Evolutionary conservation across 2,329 filamentous ascomycete genomes (phyloP), one percentile per base, ranked within the genome.

Genomic region (Aureobasidium sp.): DNA sequence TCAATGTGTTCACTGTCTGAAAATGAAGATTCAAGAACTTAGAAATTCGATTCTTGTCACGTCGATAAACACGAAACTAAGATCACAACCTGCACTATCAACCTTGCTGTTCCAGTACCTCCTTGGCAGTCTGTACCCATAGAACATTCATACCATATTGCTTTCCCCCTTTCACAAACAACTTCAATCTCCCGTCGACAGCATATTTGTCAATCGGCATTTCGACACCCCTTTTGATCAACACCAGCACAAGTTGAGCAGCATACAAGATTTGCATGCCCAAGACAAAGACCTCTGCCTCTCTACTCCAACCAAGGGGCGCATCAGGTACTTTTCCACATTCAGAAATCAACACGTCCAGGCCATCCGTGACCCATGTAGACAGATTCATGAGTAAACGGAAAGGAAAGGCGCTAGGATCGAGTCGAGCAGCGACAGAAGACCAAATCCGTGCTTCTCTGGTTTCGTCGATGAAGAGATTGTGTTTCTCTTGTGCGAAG

Each of bases 401-500:
- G 23, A 73, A 66, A 7, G 73, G 66, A 3, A 77, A 72, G 4
- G 75, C 67, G 11, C 55, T 27, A 9, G 59, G 45, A 6, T 29
- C 18, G 4, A 84, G 66, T 0, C 70, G 67, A 8, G 71, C 68
- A 36, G 92, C 79, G 3, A 88, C 80, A 20, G 76, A 77, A 0
- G 85, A 79, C 94, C 94, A 98, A n/a, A 89, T 76, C 23, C 84
- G 80, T 4, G 90, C 84, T 76, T 98, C 95, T 55, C 90, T 85
- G 8, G 93, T 88, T 71, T 94, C 90, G 76, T 98, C 95, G 58
- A 95, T 83, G 77, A 93, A 98, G n/a, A 98, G 85, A 75, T 99
- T 99, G 76, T 97, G 94, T 76, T 97, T 95, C 79, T 99, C 96
- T 65, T 94, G 86, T 0, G 88, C 91, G 75, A 99, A 99, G 0